phyloP scores from a whole-genome alignment of 768 basidiomycete species.

The Termitomyces sp. region DNA sequence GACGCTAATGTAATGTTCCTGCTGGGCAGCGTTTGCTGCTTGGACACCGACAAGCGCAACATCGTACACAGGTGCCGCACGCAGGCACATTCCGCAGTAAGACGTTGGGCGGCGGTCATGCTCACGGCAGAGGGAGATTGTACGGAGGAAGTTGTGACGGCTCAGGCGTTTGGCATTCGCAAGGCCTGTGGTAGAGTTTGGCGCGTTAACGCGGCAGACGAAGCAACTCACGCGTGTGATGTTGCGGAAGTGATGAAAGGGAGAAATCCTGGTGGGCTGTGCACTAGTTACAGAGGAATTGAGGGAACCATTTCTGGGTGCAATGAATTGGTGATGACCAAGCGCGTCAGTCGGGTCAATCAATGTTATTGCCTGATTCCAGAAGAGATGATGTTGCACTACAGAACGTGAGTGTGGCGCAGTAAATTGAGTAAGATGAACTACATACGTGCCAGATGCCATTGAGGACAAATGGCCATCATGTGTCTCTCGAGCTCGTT shows the following conservation, averaged over 20 bases:
- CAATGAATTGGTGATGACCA: slow-evolving; percentile 40
- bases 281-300: slow-evolving; percentile 27
- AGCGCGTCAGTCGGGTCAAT: slow-evolving; percentile 60
- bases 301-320: slow-evolving; percentile 29
- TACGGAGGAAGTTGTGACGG: slow-evolving; percentile 35
- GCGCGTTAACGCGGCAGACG: slow-evolving; percentile 66
- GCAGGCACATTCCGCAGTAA: slow-evolving; percentile 66
- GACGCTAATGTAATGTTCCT: slow-evolving; percentile 35
- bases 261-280: slow-evolving; percentile 34
- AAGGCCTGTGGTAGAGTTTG: slow-evolving; percentile 45
- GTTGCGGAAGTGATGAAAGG: slow-evolving; percentile 58
- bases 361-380: slow-evolving; percentile 55
- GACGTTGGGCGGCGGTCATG: slow-evolving; percentile 47
- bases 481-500: slow-evolving; percentile 49
- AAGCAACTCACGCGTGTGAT: slow-evolving; percentile 50
- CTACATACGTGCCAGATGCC: slow-evolving; percentile 54
- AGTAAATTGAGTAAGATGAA: not conserved
- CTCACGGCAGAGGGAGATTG: slow-evolving; percentile 52
- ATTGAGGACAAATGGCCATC: slow-evolving; percentile 57
- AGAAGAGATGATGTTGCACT: slow-evolving; percentile 71
- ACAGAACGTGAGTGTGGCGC: slow-evolving; percentile 1
- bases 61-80: slow-evolving; percentile 48
- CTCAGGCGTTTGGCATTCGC: slow-evolving; percentile 41
- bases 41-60: slow-evolving; percentile 7
- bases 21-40: slow-evolving; percentile 13